Evolutionary conservation across 2,329 filamentous ascomycete genomes (phyloP).

Genomic region (Colletotrichum sojae): DNA sequence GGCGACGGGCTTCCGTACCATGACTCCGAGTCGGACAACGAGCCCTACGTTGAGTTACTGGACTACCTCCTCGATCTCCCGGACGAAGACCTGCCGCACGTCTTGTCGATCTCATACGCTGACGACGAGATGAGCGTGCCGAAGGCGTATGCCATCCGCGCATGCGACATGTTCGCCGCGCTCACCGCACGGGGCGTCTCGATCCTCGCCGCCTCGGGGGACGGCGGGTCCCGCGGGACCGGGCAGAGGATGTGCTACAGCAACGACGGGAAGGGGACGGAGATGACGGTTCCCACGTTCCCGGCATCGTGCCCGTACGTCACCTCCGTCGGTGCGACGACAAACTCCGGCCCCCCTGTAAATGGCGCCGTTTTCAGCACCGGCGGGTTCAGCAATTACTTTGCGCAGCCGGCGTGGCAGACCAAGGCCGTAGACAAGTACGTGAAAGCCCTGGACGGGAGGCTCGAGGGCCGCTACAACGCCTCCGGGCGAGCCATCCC

Average conservation of each 20-base stretch:
- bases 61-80: slow-evolving; percentile 62
- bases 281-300: slow-evolving; percentile 73
- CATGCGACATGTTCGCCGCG: slow-evolving; percentile 68
- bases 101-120: slow-evolving; percentile 71
- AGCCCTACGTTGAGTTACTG: slow-evolving; percentile 70
- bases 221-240: slow-evolving; percentile 62
- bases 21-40: slow-evolving; percentile 58
- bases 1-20: slow-evolving; percentile 52
- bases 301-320: slow-evolving; percentile 78
- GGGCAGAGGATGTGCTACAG: slow-evolving; percentile 66
- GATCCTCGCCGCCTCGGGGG: slow-evolving; percentile 66
- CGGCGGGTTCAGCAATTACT: slow-evolving; percentile 69
- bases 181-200: slow-evolving; percentile 67
- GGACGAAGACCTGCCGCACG: slow-evolving; percentile 64
- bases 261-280: slow-evolving; percentile 70
- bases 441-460: slow-evolving; percentile 54
- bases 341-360: slow-evolving; percentile 53
- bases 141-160: slow-evolving; percentile 63
- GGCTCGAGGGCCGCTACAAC: slow-evolving; percentile 62
- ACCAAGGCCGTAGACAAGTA: slow-evolving; percentile 56
- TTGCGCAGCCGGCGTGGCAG: slow-evolving; percentile 62
- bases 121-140: slow-evolving; percentile 72
- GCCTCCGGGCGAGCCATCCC: slow-evolving; percentile 62
- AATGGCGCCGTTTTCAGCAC: slow-evolving; percentile 61
- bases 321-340: slow-evolving; percentile 75